phyloP scores from a whole-genome alignment of 768 basidiomycete species.

The Russula sp. region DNA sequence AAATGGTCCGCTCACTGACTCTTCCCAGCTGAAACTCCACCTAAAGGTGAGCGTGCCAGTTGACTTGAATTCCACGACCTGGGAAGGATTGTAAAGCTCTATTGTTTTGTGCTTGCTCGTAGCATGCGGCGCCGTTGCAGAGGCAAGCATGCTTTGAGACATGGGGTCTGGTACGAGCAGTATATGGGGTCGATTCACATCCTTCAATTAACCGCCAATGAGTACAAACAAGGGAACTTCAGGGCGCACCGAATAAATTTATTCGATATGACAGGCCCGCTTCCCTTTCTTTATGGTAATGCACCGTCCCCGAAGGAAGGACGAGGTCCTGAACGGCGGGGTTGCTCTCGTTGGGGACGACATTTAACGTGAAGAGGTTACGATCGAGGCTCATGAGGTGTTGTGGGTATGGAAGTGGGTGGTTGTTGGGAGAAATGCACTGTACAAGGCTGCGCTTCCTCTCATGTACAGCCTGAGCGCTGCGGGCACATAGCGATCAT shows the following conservation, averaged over 20 bases:
- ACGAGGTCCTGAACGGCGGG: slow-evolving; percentile 49
- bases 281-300: slow-evolving; percentile 71
- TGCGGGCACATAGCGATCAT: not conserved
- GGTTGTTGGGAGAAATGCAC: not conserved
- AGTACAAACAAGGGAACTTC: not conserved
- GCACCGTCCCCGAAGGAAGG: slow-evolving; percentile 57
- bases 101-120: slow-evolving; percentile 71
- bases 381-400: slow-evolving; percentile 74
- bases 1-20: slow-evolving; percentile 46
- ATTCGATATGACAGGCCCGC: slow-evolving; percentile 55
- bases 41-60: slow-evolving; percentile 71
- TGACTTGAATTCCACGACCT: slow-evolving; percentile 65
- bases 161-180: slow-evolving; percentile 54
- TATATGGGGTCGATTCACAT: too few species aligned
- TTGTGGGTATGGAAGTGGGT: not conserved
- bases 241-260: slow-evolving; percentile 60
- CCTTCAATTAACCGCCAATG: slow-evolving; percentile 32
- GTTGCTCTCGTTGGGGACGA: slow-evolving; percentile 58
- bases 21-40: slow-evolving; percentile 82
- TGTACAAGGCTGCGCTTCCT: not conserved
- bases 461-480: not conserved
- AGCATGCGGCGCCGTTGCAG: slow-evolving; percentile 59
- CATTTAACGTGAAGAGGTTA: slow-evolving; percentile 77
- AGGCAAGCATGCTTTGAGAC: slow-evolving; percentile 67
- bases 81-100: slow-evolving; percentile 72